These are phyloP conservation scores for Lactarius trivialis DNA, from an alignment of 768 basidiomycete genomes.

Conservation along the genomic window DNA sequence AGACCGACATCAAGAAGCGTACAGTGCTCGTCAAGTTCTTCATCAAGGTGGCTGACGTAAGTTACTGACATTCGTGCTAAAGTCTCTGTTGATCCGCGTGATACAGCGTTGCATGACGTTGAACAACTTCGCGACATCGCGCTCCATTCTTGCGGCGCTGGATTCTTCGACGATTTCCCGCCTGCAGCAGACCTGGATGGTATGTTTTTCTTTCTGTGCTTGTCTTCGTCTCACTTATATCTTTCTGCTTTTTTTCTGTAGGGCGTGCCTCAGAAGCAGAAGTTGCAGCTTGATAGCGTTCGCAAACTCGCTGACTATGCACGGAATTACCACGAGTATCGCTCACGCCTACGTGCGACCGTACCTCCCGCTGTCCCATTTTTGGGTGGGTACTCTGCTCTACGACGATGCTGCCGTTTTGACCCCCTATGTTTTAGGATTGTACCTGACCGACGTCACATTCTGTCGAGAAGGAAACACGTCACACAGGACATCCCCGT, in stretches of 20 bases:
- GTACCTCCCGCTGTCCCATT: conserved; percentile 92
- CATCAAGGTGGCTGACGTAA: conserved; percentile 86
- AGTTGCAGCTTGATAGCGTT: conserved; percentile 66
- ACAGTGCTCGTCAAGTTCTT: conserved; percentile 80
- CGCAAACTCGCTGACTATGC: conserved; percentile 87
- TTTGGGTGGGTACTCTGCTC: conserved; percentile 51
- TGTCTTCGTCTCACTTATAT: background rate
- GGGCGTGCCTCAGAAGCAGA: conserved; percentile 84
- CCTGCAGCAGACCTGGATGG: conserved; percentile 89
- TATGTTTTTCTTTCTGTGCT: conserved; percentile 36
- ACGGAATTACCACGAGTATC: conserved; percentile 88
- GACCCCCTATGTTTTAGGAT: conserved; percentile 39
- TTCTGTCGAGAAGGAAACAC: conserved; percentile 96
- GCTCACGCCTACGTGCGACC: conserved; percentile 78
- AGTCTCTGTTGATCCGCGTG: conserved; percentile 9
- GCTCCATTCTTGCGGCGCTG: conserved; percentile 88
- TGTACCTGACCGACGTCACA: conserved; percentile 88
- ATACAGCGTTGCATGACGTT: conserved; percentile 73
- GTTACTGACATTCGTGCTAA: conserved; percentile 29
- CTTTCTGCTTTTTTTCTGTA: conserved; percentile 28
- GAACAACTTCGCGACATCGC: conserved; percentile 87
- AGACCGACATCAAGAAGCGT: conserved; percentile 82
- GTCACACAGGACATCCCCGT: conserved; percentile 71
- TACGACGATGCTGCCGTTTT: conserved; percentile 3
- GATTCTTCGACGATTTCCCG: conserved; percentile 94